Evolutionary conservation across 1,139 yeast genomes (phyloP).

Genomic region (Yamadazyma membranifaciens): DNA sequence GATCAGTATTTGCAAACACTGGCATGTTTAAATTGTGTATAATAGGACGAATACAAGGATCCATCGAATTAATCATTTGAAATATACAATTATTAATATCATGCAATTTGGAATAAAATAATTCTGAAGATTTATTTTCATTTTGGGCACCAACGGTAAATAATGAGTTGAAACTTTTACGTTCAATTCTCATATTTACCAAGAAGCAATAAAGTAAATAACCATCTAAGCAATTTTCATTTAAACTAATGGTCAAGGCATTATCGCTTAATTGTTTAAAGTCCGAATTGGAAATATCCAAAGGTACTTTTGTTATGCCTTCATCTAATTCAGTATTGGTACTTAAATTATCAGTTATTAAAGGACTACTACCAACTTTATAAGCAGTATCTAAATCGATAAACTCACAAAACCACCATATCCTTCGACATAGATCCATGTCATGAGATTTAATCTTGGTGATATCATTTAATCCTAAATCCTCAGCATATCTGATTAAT

Average conservation of each 20-base stretch:
- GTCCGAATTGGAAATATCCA: background rate
- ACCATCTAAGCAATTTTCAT: background rate
- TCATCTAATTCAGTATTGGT: conserved; percentile 13
- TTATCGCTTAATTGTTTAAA: background rate
- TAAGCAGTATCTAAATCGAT: conserved; percentile 54
- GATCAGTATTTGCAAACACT: conserved; percentile 16
- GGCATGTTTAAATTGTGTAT: conserved; percentile 10
- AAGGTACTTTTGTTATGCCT: conserved; percentile 1
- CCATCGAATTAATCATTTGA: conserved; percentile 17
- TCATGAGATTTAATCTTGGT: conserved; percentile 36
- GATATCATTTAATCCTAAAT: conserved; percentile 60
- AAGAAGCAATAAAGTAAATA: conserved; percentile 18
- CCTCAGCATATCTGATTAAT: conserved; percentile 59
- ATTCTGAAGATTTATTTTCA: conserved; percentile 8
- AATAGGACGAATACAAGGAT: conserved; percentile 17
- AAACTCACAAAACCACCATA: conserved; percentile 59
- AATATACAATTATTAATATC: conserved; percentile 18
- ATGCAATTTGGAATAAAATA: conserved; percentile 9
- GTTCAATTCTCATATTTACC: conserved; percentile 20
- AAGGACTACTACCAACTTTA: conserved; percentile 58
- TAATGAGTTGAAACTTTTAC: conserved; percentile 19
- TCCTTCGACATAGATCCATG: conserved; percentile 36
- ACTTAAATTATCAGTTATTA: conserved; percentile 41
- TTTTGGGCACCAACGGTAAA: conserved; percentile 16
- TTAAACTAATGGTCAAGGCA: background rate